phyloP scores from a whole-genome alignment of 2,329 filamentous ascomycete species.

The Stachybotrys elegans region DNA sequence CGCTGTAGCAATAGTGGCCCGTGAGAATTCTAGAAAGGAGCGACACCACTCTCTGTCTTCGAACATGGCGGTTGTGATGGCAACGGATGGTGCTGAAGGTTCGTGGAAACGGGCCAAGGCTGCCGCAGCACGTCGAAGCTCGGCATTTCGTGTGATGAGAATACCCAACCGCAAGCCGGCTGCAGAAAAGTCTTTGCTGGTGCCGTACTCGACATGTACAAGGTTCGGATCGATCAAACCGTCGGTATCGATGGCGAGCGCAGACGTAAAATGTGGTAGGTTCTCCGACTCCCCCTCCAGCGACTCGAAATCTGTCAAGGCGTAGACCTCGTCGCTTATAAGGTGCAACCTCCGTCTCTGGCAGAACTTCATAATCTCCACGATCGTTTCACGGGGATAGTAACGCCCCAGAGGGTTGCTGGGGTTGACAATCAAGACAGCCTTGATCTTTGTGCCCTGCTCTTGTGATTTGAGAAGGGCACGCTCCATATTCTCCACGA shows the following conservation, averaged over 20 bases:
- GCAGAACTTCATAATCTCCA: constrained; percentile 41
- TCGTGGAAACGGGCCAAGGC: neutral
- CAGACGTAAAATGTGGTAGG: constrained; percentile 29
- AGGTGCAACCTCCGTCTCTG: constrained; percentile 43
- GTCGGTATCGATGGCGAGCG: neutral
- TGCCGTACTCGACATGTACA: neutral
- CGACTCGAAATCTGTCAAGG: constrained; percentile 45
- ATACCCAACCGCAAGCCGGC: neutral
- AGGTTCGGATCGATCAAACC: neutral
- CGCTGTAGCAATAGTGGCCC: neutral
- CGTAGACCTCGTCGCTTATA: constrained; percentile 46
- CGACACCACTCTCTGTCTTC: neutral
- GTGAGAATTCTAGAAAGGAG: neutral
- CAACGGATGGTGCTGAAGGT: neutral
- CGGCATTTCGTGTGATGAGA: neutral
- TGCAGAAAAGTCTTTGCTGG: neutral
- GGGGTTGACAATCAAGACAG: constrained; percentile 23
- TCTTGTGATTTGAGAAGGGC: neutral
- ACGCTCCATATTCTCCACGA: neutral
- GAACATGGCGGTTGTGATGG: neutral
- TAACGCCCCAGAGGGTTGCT: constrained; percentile 48
- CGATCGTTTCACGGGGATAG: constrained; percentile 33
- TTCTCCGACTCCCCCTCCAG: constrained; percentile 18
- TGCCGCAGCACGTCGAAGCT: neutral
- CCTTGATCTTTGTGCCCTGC: neutral